Base-by-base conservation (phyloP, 169 alveolate species). In the Plasmodium ovale region DNA sequence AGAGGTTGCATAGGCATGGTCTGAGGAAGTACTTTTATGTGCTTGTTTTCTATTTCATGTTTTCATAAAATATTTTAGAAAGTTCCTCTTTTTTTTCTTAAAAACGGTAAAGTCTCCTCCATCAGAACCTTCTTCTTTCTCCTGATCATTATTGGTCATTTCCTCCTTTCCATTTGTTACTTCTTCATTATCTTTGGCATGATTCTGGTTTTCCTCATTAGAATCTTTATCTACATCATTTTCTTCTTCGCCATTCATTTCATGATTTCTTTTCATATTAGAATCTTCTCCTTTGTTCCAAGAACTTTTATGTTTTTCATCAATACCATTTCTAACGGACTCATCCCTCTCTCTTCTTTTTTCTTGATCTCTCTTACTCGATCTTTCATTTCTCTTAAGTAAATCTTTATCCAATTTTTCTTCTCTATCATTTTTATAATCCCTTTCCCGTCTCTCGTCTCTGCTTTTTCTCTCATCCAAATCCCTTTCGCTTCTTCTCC, bases 91-190 rank as follows among this genome's bases (percentile, higher is more conserved):
- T 33, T 82, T 82, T 58, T 82, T 82, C 25, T 47, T 82, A 54
- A 65, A 82, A 29, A 82, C 90, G 10, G 90, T 82, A 58, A 82
- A 82, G 25, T 65, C 62, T 31, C 82, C 90, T 82, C 82, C 90
- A 82, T 65, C 82, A 4, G 90, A 82, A 35, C 51, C 72, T 29
- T 64, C 72, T 31, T 31, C 90, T 23, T 74, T 44, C 39, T 64
- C 49, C 12, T 23, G 68, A 37, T 53, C 37, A 0, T 82, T 72
- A 35, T 47, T 67, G 12, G 25, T 16, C n/a, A 21, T 74, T 64
- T 49, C 54, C 23, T 54, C 72, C 25, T 82, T 82, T 42, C 59
- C 71, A 70, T 82, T 49, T 35, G 37, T 67, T 37, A 51, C 33
- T 51, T 65, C 54, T 65, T 82, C 82, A 53, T 35, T 82, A 12